Percentiles rank a stretch among this genome's conserved stretches.
phyloP scores from a whole-genome alignment of 1,284 basidiomycete species.

The Ganoderma resinaceum region DNA sequence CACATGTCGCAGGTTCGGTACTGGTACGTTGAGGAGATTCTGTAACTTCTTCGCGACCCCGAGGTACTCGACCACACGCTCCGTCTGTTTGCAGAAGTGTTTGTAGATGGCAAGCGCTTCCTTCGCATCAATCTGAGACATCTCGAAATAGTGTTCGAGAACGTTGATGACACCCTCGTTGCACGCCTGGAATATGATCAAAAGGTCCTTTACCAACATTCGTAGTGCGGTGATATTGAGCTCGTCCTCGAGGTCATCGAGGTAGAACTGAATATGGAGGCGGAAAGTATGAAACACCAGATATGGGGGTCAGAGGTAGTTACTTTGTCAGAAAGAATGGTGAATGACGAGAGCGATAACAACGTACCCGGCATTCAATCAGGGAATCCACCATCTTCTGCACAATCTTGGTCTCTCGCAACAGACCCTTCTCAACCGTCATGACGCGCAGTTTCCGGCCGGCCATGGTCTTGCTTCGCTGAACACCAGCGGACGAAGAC shows the following conservation, averaged over 20 bases:
- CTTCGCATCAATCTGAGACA: constrained; percentile 92
- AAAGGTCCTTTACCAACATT: constrained; percentile 97
- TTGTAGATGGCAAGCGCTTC: constrained; percentile 92
- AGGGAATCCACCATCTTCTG: constrained; percentile 90
- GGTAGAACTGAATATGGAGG: constrained; percentile 76
- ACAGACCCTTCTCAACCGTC: constrained; percentile 94
- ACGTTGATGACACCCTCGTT: constrained; percentile 99
- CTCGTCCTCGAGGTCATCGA: constrained; percentile 93
- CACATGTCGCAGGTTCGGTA: constrained; percentile 94
- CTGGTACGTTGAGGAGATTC: constrained; percentile 90
- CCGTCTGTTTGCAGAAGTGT: constrained; percentile 94
- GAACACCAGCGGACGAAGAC: constrained; percentile 39
- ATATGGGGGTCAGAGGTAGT: not conserved
- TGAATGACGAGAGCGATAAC: not conserved
- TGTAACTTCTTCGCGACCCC: constrained; percentile 93
- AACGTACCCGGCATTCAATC: constrained; percentile 83
- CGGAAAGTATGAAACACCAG: not conserved
- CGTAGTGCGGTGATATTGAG: constrained; percentile 89
- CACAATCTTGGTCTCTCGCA: constrained; percentile 92
- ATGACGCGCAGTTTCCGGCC: constrained; percentile 88
- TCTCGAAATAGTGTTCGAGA: constrained; percentile 98
- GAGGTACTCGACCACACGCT: constrained; percentile 93
- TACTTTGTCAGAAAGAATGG: not conserved
- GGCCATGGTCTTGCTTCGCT: constrained; percentile 79
- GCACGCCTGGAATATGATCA: constrained; percentile 95